Evolutionary conservation across 106 monocot genomes (phyloP).

Genomic region (Acorus calamus): DNA sequence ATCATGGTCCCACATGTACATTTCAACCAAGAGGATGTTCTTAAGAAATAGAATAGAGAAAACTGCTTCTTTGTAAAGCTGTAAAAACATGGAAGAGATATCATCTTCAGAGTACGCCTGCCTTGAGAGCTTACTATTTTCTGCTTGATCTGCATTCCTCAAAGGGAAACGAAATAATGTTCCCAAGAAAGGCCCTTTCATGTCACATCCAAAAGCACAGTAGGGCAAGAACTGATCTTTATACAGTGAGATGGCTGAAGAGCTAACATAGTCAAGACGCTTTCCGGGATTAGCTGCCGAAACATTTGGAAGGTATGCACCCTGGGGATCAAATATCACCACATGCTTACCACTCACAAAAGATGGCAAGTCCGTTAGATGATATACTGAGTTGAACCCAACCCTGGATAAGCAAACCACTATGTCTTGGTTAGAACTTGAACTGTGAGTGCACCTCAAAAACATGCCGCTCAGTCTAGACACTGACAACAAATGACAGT

Average conservation of each 20-base stretch:
- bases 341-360: constrained; percentile 90
- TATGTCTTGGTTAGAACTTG: constrained; percentile 1
- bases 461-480: no score
- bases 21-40: constrained; percentile 62
- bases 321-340: constrained; percentile 93
- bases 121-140: constrained; percentile 69
- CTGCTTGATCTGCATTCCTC: constrained; percentile 71
- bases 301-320: constrained; percentile 89
- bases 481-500: no score
- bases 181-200: constrained; percentile 66
- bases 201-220: constrained; percentile 94
- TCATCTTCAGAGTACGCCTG: constrained; percentile 77
- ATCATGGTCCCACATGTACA: constrained; percentile 70
- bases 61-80: constrained; percentile 68
- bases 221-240: constrained; percentile 83
- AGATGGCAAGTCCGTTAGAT: constrained; percentile 96
- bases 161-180: constrained; percentile 98
- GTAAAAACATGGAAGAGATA: constrained; percentile 60
- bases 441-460: no score
- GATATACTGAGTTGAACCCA: constrained; percentile 98
- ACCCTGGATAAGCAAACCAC: constrained; percentile 44
- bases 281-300: constrained; percentile 95
- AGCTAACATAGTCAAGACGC: constrained; percentile 76
- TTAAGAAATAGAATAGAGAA: constrained; percentile 89
- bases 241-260: constrained; percentile 64